Evolutionary conservation across 2,329 filamentous ascomycete species (phyloP).

Genomic region (Tolypocladium paradoxum): DNA sequence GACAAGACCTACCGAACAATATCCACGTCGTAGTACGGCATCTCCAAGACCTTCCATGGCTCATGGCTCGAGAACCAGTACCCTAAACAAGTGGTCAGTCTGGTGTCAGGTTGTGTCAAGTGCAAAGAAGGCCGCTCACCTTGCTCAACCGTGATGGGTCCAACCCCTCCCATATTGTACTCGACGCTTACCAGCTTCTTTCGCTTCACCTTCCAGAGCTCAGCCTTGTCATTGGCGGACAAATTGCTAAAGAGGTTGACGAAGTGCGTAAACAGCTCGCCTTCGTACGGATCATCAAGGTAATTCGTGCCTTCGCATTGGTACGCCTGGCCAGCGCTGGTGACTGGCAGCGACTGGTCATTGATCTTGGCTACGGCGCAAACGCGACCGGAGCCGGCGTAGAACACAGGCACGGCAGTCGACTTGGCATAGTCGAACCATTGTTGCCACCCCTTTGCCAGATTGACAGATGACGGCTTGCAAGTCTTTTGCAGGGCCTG

Average conservation of each 20-base stretch:
- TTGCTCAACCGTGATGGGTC: slow-evolving; percentile 29
- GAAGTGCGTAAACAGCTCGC: slow-evolving; percentile 30
- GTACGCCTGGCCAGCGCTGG: slow-evolving; percentile 18
- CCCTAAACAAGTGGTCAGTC: slow-evolving; percentile 10
- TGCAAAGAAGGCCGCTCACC: slow-evolving; percentile 8
- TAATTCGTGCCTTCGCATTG: slow-evolving; percentile 21
- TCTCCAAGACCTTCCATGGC: slow-evolving; percentile 29
- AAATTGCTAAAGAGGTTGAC: slow-evolving; percentile 26
- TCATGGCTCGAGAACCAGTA: slow-evolving; percentile 31
- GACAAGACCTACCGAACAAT: slow-evolving; percentile 19
- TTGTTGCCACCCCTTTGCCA: slow-evolving; percentile 23
- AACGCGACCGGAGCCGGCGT: slow-evolving; percentile 24
- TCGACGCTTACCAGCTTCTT: slow-evolving; percentile 24
- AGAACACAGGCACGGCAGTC: slow-evolving; percentile 26
- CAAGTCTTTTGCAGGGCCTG: slow-evolving; percentile 21
- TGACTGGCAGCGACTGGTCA: slow-evolving; percentile 21
- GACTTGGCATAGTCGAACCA: slow-evolving; percentile 30
- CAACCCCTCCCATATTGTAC: slow-evolving; percentile 23
- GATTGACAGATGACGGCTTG: slow-evolving; percentile 11
- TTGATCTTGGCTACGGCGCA: slow-evolving; percentile 26
- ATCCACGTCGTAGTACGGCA: slow-evolving; percentile 30
- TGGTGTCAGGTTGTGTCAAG: too few species aligned
- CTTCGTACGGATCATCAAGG: slow-evolving; percentile 31
- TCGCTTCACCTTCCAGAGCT: slow-evolving; percentile 27
- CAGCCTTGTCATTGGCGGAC: slow-evolving; percentile 18